These are phyloP conservation scores for Entoloma clypeatum DNA, from an alignment of 1,284 basidiomycete genomes.

Conservation along the genomic window DNA sequence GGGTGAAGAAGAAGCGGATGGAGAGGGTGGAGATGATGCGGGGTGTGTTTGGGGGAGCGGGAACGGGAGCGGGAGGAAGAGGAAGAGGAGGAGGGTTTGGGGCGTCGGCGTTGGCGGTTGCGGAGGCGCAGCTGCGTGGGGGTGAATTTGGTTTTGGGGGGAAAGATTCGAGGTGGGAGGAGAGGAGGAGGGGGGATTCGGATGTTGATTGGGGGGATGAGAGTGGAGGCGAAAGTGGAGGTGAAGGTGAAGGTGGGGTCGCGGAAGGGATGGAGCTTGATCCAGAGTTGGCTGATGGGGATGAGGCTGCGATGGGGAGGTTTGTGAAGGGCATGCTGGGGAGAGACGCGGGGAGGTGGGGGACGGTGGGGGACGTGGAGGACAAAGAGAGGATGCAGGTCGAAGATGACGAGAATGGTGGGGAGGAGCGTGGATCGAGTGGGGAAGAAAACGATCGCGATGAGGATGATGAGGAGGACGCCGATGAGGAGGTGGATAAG, in stretches of 20 bases:
- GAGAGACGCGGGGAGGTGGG: constrained; percentile 41
- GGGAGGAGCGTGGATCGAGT: constrained; percentile 23
- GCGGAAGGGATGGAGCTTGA: constrained; percentile 60
- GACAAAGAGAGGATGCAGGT: constrained; percentile 47
- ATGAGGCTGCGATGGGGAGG: constrained; percentile 42
- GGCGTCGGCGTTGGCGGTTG: constrained; percentile 50
- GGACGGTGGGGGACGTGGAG: constrained; percentile 65
- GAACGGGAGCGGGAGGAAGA: too few species aligned
- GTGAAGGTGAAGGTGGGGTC: constrained; percentile 24
- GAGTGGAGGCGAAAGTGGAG: constrained; percentile 27
- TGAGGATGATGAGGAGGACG: constrained; percentile 37
- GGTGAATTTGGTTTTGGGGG: constrained; percentile 28
- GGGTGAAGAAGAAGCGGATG: constrained; percentile 26
- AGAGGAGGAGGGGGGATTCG: constrained; percentile 59
- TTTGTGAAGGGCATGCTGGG: constrained; percentile 57
- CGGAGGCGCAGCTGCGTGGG: constrained; percentile 48
- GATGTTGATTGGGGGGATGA: constrained; percentile 71
- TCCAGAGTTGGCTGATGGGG: constrained; percentile 36
- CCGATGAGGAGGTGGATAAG: constrained; percentile 35
- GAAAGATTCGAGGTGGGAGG: constrained; percentile 41
- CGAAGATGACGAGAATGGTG: constrained; percentile 49
- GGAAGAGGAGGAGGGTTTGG: too few species aligned
- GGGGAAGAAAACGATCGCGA: constrained; percentile 29
- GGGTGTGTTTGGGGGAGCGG: too few species aligned
- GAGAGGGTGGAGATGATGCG: constrained; percentile 26